Evolutionary conservation across 805 yeast species (phyloP), one percentile per base, ranked within the genome.

Genomic region (Suhomyces canberraensis): DNA sequence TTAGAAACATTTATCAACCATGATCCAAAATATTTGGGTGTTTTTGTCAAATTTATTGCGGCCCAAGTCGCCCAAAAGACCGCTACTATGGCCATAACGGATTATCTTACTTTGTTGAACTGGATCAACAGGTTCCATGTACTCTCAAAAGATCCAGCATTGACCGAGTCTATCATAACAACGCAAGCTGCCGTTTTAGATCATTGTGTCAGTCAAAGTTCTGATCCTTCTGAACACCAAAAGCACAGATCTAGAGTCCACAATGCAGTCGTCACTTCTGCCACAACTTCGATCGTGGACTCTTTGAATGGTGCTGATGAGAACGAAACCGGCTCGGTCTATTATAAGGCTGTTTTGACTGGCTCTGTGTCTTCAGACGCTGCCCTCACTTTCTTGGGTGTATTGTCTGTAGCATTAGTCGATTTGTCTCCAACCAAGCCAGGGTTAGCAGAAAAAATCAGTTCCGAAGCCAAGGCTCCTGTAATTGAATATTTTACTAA

Each of bases 61-160:
- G 46, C 56, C 14, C 51, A 69, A 5, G 42, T 50, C 2, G 52
- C 47, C 15, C 57, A 60, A 2, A 47, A 42, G 11, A 48, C 50
- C 13, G 41, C 44, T 19, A 48, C 69, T n/a, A 64, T 73, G 40
- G 84, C 91, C 1, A 54, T 73, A 4, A 63, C 76, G 2, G 86
- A 79, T 54, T 63, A 79, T 41, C 53, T 79, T 44, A 71, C 81
- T 19, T 56, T 84, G 17, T 60, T 84, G 27, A 66, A 69, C 13
- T 84, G 90, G 89, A 58, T 68, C 31, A 66, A 70, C 53, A 54
- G 32, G 49, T 76, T 54, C 29, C 62, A 17, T 42, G 54, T 29
- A 13, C 38, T 33, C 38, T 50, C 60, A 7, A 11, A 17, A 15
- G 41, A 38, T 31, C 11, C 50, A 3, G 50, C 43, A 1, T 25